phyloP scores from a whole-genome alignment of 2,329 filamentous ascomycete genomes.

The Penicillium sclerotiorum region DNA sequence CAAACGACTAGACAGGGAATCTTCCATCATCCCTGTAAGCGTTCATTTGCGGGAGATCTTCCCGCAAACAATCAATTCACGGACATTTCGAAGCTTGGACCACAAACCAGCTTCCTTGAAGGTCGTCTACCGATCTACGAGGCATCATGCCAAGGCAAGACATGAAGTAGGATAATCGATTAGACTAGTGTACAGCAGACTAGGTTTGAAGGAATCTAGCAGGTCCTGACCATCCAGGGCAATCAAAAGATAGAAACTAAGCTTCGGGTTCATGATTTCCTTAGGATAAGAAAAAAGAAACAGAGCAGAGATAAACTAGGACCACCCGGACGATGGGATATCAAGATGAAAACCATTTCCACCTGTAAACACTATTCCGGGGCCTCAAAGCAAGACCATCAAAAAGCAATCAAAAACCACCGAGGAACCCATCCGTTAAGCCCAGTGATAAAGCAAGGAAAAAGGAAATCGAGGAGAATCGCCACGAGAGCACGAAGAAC shows the following conservation, averaged over 20 bases:
- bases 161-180: conserved; percentile 26
- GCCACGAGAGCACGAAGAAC: conserved; percentile 41
- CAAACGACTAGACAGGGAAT: too few relatives aligned
- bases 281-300: not conserved
- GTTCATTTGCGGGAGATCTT: too few relatives aligned
- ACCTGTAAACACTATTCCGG: conserved; percentile 17
- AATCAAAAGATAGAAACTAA: conserved; percentile 14
- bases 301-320: not conserved
- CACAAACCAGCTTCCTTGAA: too few relatives aligned
- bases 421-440: conserved; percentile 35
- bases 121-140: too few relatives aligned
- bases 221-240: conserved; percentile 16
- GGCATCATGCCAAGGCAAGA: too few relatives aligned
- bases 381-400: conserved; percentile 15
- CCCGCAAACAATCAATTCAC: too few relatives aligned
- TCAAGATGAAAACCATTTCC: conserved; percentile 14
- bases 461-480: conserved; percentile 34
- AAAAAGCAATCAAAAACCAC: conserved; percentile 35
- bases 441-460: conserved; percentile 28
- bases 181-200: conserved; percentile 32
- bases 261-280: not conserved
- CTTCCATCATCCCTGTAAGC: too few relatives aligned
- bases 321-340: not conserved
- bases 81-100: too few relatives aligned
- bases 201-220: conserved; percentile 20